phyloP scores from a whole-genome alignment of 306 rosid genomes.

The Elaeagnus macrophylla region DNA sequence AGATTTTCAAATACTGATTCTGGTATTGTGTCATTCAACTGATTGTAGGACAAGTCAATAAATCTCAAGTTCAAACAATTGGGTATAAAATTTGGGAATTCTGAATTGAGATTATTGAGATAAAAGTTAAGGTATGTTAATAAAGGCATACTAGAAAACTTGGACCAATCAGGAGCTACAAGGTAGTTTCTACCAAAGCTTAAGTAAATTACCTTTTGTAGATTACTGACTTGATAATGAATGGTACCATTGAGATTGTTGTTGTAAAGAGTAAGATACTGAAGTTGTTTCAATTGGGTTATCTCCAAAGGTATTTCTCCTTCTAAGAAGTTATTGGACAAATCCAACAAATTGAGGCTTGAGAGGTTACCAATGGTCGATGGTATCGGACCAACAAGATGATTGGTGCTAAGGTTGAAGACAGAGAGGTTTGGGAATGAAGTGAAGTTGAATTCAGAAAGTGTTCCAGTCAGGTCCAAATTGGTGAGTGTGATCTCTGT shows the following conservation, averaged over 20 bases:
- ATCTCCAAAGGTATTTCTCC: conserved; percentile 36
- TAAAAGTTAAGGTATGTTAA: conserved; percentile 33
- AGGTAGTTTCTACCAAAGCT: conserved; percentile 39
- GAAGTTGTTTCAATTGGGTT: conserved; percentile 37
- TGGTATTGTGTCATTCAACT: conserved; percentile 20
- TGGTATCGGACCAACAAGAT: conserved; percentile 38
- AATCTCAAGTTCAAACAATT: conserved; percentile 44
- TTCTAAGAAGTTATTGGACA: conserved; percentile 28
- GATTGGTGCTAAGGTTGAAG: conserved; percentile 38
- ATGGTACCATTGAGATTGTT: conserved; percentile 34
- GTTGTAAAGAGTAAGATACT: conserved; percentile 24
- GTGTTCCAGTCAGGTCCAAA: conserved; percentile 25
- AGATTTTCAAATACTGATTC: conserved; percentile 32
- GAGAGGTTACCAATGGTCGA: conserved; percentile 39
- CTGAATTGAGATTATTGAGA: conserved; percentile 15
- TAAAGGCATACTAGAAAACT: conserved; percentile 34
- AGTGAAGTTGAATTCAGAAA: conserved; percentile 29
- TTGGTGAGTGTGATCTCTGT: conserved; percentile 29
- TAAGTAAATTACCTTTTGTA: conserved; percentile 43
- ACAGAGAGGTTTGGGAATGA: conserved; percentile 33
- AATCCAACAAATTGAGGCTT: conserved; percentile 38
- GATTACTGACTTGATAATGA: conserved; percentile 48
- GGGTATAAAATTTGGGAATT: conserved; percentile 43
- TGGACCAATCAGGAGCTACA: conserved; percentile 32
- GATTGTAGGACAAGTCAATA: conserved; percentile 45